Evolutionary conservation across 2,329 filamentous ascomycete species (phyloP).

Genomic region (Aspergillus sp.): DNA sequence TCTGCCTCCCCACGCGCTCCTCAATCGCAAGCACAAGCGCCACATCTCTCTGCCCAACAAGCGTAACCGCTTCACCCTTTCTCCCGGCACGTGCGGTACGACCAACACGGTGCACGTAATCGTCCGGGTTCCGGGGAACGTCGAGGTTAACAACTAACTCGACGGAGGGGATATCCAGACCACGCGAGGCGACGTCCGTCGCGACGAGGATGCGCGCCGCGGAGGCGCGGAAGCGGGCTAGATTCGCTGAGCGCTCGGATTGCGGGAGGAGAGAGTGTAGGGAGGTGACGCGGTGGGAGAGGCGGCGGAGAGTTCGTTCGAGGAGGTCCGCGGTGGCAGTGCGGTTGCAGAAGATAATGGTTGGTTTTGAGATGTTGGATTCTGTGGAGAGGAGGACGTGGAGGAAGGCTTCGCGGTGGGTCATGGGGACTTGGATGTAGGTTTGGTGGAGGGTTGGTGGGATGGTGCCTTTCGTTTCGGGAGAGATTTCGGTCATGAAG

Average conservation of each 20-base stretch:
- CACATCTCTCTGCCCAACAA: slow-evolving; percentile 90
- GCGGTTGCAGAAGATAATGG: slow-evolving; percentile 92
- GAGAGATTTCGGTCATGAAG: slow-evolving; percentile 80
- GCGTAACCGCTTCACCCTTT: slow-evolving; percentile 71
- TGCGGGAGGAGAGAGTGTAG: slow-evolving; percentile 85
- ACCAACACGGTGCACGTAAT: slow-evolving; percentile 95
- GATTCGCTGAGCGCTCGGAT: slow-evolving; percentile 74
- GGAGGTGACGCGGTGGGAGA: slow-evolving; percentile 84
- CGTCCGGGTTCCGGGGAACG: slow-evolving; percentile 88
- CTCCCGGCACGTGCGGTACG: slow-evolving; percentile 89
- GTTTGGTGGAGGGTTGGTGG: slow-evolving; percentile 75
- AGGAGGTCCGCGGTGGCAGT: slow-evolving; percentile 82
- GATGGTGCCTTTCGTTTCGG: slow-evolving; percentile 62
- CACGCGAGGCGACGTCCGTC: slow-evolving; percentile 88
- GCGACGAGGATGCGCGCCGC: slow-evolving; percentile 87
- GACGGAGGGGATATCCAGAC: slow-evolving; percentile 91
- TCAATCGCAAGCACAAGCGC: slow-evolving; percentile 88
- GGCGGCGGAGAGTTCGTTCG: slow-evolving; percentile 76
- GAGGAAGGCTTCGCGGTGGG: slow-evolving; percentile 90
- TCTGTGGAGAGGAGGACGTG: slow-evolving; percentile 81
- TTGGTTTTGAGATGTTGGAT: slow-evolving; percentile 64
- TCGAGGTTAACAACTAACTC: slow-evolving; percentile 91
- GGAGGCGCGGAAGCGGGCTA: slow-evolving; percentile 82
- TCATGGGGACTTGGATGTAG: slow-evolving; percentile 82
- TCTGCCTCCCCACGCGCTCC: slow-evolving; percentile 64